A percentile compares a stretch with the other conserved stretches of the same genome.
phyloP scores from a whole-genome alignment of 2,329 filamentous ascomycete genomes.

The Neurospora sp. region DNA sequence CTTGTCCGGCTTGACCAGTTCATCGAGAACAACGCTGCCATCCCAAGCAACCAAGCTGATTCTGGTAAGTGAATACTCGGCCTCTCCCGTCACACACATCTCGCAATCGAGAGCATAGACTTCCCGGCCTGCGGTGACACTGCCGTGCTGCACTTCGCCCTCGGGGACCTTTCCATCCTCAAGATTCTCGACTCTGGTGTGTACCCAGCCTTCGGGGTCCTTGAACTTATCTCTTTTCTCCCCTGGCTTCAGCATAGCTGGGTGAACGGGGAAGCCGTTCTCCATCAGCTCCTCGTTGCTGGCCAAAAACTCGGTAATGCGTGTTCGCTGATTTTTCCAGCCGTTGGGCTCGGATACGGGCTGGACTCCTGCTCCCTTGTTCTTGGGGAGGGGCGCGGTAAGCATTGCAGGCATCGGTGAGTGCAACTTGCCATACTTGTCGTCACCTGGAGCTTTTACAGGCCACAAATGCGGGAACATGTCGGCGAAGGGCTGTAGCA shows the following conservation, averaged over 20 bases:
- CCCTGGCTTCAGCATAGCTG: slow-evolving; percentile 55
- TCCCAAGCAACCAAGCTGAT: slow-evolving; percentile 85
- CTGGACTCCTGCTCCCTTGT: slow-evolving; percentile 55
- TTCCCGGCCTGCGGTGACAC: slow-evolving; percentile 71
- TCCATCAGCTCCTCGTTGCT: slow-evolving; percentile 65
- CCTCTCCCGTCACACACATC: slow-evolving; percentile 84
- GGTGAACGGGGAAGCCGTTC: slow-evolving; percentile 79
- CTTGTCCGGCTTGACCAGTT: slow-evolving; percentile 81
- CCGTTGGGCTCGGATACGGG: slow-evolving; percentile 53
- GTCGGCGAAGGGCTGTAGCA: slow-evolving; percentile 59
- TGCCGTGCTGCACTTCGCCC: slow-evolving; percentile 64
- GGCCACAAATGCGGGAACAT: slow-evolving; percentile 90
- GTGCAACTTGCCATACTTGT: slow-evolving; percentile 68
- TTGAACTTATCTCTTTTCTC: slow-evolving; percentile 44
- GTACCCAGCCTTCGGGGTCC: slow-evolving; percentile 67
- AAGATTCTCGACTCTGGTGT: slow-evolving; percentile 59
- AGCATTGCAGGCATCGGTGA: slow-evolving; percentile 83
- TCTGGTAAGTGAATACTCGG: slow-evolving; percentile 74
- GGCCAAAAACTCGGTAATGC: slow-evolving; percentile 71
- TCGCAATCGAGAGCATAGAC: slow-evolving; percentile 87
- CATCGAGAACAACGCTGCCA: slow-evolving; percentile 71
- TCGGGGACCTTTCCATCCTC: slow-evolving; percentile 62
- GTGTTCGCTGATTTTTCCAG: slow-evolving; percentile 67
- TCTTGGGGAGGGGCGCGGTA: slow-evolving; percentile 60
- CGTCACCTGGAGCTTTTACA: slow-evolving; percentile 77